Conservation (phyloP, 2,329 filamentous ascomycete species). For the Plenodomus lindquistii region DNA sequence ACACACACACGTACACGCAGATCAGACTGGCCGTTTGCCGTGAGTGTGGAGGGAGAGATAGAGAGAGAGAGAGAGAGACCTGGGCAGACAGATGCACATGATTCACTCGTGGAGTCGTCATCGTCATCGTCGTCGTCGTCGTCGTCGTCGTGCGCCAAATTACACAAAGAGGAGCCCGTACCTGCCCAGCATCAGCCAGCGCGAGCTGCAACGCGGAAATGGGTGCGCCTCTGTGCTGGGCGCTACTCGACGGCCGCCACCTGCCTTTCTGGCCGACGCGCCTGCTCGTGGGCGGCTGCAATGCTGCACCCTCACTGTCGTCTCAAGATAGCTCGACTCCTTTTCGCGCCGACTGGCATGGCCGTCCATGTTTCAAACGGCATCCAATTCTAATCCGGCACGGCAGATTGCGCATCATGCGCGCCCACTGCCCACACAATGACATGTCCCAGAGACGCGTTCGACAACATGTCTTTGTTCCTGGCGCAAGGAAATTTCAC, state of each 20-base stretch:
- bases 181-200: slow-evolving; percentile 10
- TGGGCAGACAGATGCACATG: slow-evolving; percentile 26
- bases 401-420: slow-evolving; percentile 37
- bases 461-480: neutral
- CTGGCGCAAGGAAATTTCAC: neutral
- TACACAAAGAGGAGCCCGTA: slow-evolving; percentile 7
- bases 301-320: no score
- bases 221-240: neutral
- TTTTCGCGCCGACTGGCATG: slow-evolving; percentile 1
- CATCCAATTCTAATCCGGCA: slow-evolving; percentile 18
- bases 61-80: slow-evolving; percentile 32
- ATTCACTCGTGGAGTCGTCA: no score
- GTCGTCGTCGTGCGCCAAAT: no score
- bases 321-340: neutral
- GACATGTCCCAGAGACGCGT: no score
- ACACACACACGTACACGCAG: neutral
- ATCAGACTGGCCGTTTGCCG: slow-evolving; percentile 22
- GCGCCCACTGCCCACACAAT: no score
- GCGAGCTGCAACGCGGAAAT: slow-evolving; percentile 1
- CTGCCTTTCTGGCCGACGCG: neutral
- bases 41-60: slow-evolving; percentile 32
- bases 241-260: no score
- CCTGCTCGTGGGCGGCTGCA: slow-evolving; percentile 6
- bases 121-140: no score
- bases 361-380: slow-evolving; percentile 27